Evolutionary conservation across 805 yeast species (phyloP).

Genomic region (Candida nitratophila): DNA sequence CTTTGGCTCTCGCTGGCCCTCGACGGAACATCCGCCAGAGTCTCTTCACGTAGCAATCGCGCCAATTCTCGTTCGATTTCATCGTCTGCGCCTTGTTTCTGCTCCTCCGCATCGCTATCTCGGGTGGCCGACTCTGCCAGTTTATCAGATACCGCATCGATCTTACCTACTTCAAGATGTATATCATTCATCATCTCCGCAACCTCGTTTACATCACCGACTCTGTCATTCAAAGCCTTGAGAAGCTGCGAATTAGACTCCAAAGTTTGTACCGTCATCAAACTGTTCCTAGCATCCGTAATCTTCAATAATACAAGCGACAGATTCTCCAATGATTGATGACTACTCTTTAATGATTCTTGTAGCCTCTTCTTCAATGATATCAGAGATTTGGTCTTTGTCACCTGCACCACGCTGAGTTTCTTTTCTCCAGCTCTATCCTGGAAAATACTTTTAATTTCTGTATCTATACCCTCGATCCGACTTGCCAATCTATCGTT

Average conservation of each 20-base stretch:
- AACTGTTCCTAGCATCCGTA: slow-evolving; percentile 21
- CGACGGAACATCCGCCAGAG: too few relatives aligned
- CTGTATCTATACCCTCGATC: neutral
- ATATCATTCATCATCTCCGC: slow-evolving; percentile 9
- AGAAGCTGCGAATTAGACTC: slow-evolving; percentile 18
- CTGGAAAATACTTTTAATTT: neutral
- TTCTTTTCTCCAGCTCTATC: neutral
- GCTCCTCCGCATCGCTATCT: neutral
- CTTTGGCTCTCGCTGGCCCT: too few relatives aligned
- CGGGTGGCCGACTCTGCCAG: slow-evolving; percentile 4
- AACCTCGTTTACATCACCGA: slow-evolving; percentile 13
- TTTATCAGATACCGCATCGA: slow-evolving; percentile 11
- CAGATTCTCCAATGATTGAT: slow-evolving; percentile 16
- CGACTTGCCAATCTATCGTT: neutral
- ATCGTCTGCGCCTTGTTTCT: slow-evolving; percentile 9
- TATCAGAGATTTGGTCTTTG: slow-evolving; percentile 17
- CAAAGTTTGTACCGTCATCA: slow-evolving; percentile 14
- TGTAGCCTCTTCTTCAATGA: slow-evolving; percentile 15
- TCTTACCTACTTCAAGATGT: slow-evolving; percentile 10
- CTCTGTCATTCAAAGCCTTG: slow-evolving; percentile 16
- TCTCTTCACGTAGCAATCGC: slow-evolving; percentile 6
- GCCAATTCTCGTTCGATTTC: slow-evolving; percentile 18
- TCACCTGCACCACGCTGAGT: neutral
- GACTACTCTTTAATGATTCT: slow-evolving; percentile 13
- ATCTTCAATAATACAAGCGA: slow-evolving; percentile 15